Base-by-base conservation (phyloP, 2,329 filamentous ascomycete genomes). In the Alternaria triticina region DNA sequence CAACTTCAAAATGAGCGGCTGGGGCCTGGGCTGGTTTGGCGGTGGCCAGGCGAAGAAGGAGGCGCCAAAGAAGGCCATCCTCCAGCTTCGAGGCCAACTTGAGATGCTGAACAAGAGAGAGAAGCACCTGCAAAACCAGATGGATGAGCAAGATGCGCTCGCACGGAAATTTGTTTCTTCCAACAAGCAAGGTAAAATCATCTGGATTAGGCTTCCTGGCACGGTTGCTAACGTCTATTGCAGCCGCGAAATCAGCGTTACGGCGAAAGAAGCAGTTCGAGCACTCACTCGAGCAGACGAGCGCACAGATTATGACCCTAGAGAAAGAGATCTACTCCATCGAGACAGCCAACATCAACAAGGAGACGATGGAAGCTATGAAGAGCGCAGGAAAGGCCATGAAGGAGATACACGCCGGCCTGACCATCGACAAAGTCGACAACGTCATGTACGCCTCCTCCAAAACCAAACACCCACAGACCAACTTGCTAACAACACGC, bases 91-190 rank as follows among this genome's bases (percentile, higher is more conserved):
- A 73, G 88, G 91, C 76, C 95, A 97, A 84, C 87, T 98, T 47
- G 95, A 97, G 74, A 98, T 98, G 94, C 87, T 99, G 78, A 93
- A 96, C 83, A 99, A 99, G 87, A 88, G 95, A 64, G 94, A 98
- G 85, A 92, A 89, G 81, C 93, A 98, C 79, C 83, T 98, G 66
- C 91, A 96, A 81, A 91, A 87, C 67, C 94, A 97, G 84, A 97
- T 98, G 85, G 90, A 93, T 25, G 94, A 98, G 81, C 94, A 98
- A 81, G 93, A 97, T 75, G 87, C 87, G 40, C 87, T 96, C 70
- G 96, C 96, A 47, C 88, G 92, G 81, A 97, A 97, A 86, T 90
- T 96, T 67, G 90, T 97, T 59, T 89, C 86, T 74, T 87, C 90
- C 63, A 98, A 98, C 85, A 98, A 97, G 83, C 94, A 88, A 73